Base-by-base conservation (phyloP, 2,329 filamentous ascomycete genomes). In the Dactylonectria estremocensis region DNA sequence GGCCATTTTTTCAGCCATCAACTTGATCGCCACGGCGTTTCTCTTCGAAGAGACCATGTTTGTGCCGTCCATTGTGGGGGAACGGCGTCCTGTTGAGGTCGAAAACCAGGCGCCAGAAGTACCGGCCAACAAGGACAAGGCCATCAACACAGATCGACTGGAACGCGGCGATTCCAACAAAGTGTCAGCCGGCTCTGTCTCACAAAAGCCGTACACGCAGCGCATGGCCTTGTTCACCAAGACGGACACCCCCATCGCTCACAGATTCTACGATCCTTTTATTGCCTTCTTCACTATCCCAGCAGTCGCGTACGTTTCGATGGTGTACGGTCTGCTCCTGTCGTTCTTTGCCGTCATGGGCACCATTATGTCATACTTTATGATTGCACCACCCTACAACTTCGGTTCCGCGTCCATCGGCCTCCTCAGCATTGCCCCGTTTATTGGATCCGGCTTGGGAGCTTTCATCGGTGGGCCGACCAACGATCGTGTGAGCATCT, bases 281-380 rank as follows among this genome's bases (percentile, higher is more conserved):
- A n/a, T 70, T 1, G 48, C 74, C 2, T 40, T 72, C 0, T 58
- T 68, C 9, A 61, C 68, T 4, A 74, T 76, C 13, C 75, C 82
- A 1, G 79, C 81, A 1, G 78, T 84, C 9, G 66, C 79, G 6
- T 84, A 81, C 64, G 78, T 79, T 1, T 81, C 78, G 0, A 46
- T 84, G 2, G 81, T 82, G 18, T 84, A 83, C 61, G 82, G 81
- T 3, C 77, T 76, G 0, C 73, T 80, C 0, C 76, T 84, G 2
- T 77, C 78, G 3, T 81, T 78, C 78, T 75, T 84, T 5, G 79
- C 81, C 1, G 43, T 71, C 9, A n/a, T 71, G 16, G 54, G 55
- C 7, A 67, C 64, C 3, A 45, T 74, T 2, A 64, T 69, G 14
- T 61, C 67, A 1, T 67, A 66, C 0, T 70, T 68, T 35, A 69